Evolutionary conservation across 306 rosid genomes (phyloP), one percentile per base, ranked within the genome.

Genomic region (Amphicarpaea edgeworthii): DNA sequence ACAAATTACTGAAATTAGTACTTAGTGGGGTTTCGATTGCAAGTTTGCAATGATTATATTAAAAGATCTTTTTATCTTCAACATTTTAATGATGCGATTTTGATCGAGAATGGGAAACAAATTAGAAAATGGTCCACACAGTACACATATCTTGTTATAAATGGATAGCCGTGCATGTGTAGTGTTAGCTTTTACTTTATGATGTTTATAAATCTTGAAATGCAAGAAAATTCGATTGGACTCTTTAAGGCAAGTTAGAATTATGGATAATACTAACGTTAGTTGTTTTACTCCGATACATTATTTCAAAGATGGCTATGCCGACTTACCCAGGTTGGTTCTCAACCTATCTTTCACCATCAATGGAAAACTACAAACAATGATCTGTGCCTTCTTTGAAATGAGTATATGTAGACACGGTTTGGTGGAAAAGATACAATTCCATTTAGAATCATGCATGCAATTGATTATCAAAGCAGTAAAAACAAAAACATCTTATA

Each of bases 251-350:
- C 32, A 20, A 32, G n/a, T 59, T 59, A 28, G 19, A 24, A 0
- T 5, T 58, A 7, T 58, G 5, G 19, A 58, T 58, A 58, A 58
- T 26, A 23, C 17, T 57, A 57, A 57, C 17, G n/a, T 24, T 5
- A 0, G 34, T 57, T 57, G 37, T 24, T 57, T 57, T 24, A 23
- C 3, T 57, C 17, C 3, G 10, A 3, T 47, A 45, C 46, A 32
- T n/a, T 7, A 34, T 6, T 34, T 72, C 70, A 46, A 75, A 46
- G 47, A 75, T 74, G 61, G 9, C 37, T 28, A 67, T 74, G 61
- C 15, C 47, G 20, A 68, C 51, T 45, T 8, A 24, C 16, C 6
- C 21, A 17, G 2, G 16, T 45, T 16, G 59, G 11, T 59, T 6
- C 49, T 74, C 61, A 45, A 75, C 37, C 60, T 8, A 14, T 34